Evolutionary conservation across 495 filamentous ascomycete genomes (phyloP), one percentile per base, ranked within the genome.

Genomic region (Evernia prunastri): DNA sequence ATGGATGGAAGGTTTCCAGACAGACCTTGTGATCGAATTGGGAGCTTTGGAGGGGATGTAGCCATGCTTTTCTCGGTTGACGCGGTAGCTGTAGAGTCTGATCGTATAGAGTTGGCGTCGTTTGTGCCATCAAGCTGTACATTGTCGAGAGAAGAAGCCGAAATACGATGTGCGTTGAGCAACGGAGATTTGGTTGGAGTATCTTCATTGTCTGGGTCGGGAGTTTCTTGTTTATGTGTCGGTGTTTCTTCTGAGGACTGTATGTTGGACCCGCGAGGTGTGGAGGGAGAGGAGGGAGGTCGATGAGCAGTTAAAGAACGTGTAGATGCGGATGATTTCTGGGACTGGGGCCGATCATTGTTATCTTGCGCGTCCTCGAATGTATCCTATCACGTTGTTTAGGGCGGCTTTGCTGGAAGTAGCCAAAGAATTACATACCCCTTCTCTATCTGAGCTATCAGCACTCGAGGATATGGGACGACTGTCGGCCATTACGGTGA

Each of bases 331-430:
- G 78, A 77, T 47, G 67, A 66, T 71, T 20, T 71, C 64, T 59
- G 76, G 67, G 65, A 66, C 65, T 42, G 60, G 62, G 68, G 75
- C 64, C 37, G 70, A 47, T 77, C 80, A 58, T 74, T 72, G 20
- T 75, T 79, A 74, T 90, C 89, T 67, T 83, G 77, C 63, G 87
- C 87, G 77, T 93, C 88, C 71, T 91, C 87, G 63, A 91, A 92
- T 27, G 85, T 84, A 64, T 92, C 89, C 88, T 91, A 74, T 69
- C 67, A 64, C 56, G 49, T 43, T 63, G 54, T 66, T 63, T 67
- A 17, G 15, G 17, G 33, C n/a, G 13, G 10, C 27, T 58, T n/a
- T 18, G 31, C 12, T 8, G 37, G 36, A 10, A 4, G 43, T 63
- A 63, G n/a, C 35, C 53, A 51, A 54, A 57, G 42, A 49, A 40